Evolutionary conservation across 768 basidiomycete species (phyloP).

Genomic region (Suillus placidus): DNA sequence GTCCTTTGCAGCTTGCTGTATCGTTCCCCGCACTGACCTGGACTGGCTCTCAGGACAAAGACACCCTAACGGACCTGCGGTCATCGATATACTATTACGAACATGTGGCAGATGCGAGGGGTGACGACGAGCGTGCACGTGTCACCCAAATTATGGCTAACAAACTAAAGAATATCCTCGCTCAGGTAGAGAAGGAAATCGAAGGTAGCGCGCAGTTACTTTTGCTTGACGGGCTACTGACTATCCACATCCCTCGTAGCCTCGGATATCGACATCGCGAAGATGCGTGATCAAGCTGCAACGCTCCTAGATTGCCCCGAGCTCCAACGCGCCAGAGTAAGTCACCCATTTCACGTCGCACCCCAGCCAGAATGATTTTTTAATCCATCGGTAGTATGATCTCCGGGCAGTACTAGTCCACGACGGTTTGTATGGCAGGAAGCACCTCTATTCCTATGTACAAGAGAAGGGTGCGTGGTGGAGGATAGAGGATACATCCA

Average conservation of each 20-base stretch:
- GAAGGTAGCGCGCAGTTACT: conserved; percentile 42
- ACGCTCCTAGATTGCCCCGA: conserved; percentile 64
- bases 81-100: conserved; percentile 74
- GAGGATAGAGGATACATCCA: conserved; percentile 74
- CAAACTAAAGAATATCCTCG: conserved; percentile 57
- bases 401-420: conserved; percentile 78
- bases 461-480: conserved; percentile 70
- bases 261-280: conserved; percentile 51
- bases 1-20: conserved; percentile 23
- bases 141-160: conserved; percentile 45
- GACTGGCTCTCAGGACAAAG: conserved; percentile 50
- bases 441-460: conserved; percentile 78
- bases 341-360: conserved; percentile 20
- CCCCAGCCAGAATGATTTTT: background rate
- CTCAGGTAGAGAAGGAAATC: conserved; percentile 53
- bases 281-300: conserved; percentile 47
- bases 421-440: conserved; percentile 76
- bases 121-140: conserved; percentile 48
- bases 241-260: conserved; percentile 37
- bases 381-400: conserved; percentile 61
- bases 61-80: conserved; percentile 62
- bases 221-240: background rate
- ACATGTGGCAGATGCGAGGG: conserved; percentile 54
- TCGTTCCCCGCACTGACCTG: conserved; percentile 1
- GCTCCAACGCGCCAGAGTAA: conserved; percentile 59